These are phyloP conservation scores for Ascochyta koolunga DNA, from an alignment of 2,329 filamentous ascomycete genomes.

Conservation along the genomic window DNA sequence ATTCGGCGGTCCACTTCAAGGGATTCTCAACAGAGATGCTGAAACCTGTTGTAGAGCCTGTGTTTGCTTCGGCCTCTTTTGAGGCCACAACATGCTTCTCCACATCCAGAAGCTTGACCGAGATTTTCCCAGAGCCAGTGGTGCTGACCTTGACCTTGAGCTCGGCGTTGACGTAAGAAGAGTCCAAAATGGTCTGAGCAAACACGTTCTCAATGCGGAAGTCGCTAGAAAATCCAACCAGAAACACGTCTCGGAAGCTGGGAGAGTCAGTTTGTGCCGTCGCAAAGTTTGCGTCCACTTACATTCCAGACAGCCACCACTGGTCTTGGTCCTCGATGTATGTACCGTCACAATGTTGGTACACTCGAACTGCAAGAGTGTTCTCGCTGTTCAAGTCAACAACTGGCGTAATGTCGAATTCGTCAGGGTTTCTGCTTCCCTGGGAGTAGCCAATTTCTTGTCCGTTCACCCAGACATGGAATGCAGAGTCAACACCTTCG, in stretches of 20 bases:
- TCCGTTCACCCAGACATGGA: conserved; percentile 72
- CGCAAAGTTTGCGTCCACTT: conserved; percentile 1
- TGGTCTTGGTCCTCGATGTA: conserved; percentile 75
- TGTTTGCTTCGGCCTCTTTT: conserved; percentile 18
- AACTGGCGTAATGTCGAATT: conserved; percentile 68
- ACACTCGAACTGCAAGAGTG: conserved; percentile 67
- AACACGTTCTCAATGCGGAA: conserved; percentile 64
- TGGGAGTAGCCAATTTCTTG: conserved; percentile 70
- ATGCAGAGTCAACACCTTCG: conserved; percentile 74
- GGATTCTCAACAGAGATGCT: conserved; percentile 59
- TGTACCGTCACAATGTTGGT: conserved; percentile 71
- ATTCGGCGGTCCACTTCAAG: conserved; percentile 72
- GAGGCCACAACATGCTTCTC: conserved; percentile 34
- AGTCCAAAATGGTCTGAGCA: conserved; percentile 61
- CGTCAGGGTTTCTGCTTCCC: conserved; percentile 70
- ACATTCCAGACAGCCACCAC: conserved; percentile 68
- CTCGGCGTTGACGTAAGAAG: conserved; percentile 57
- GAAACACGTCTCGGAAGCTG: conserved; percentile 70
- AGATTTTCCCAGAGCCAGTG: conserved; percentile 51
- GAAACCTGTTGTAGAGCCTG: conserved; percentile 29
- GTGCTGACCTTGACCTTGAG: conserved; percentile 56
- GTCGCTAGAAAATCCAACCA: conserved; percentile 62
- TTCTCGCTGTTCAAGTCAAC: conserved; percentile 59
- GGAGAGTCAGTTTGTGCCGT: conserved; percentile 35
- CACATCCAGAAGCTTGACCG: conserved; percentile 55